Evolutionary conservation across 345 rosid species (phyloP).

Genomic region (Eucalyptus tenuipes): DNA sequence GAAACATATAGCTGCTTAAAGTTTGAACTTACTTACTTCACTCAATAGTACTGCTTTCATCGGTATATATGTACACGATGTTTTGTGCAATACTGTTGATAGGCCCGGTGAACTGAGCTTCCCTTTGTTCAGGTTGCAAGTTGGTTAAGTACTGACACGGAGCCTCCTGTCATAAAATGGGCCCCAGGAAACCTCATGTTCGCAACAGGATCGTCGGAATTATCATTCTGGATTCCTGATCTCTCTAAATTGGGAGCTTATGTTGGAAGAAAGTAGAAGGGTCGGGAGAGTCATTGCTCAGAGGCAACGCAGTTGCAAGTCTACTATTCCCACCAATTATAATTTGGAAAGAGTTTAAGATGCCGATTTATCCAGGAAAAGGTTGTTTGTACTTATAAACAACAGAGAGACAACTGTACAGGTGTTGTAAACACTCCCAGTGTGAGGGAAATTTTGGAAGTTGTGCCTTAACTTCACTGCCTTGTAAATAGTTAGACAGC

Average conservation of each 20-base stretch:
- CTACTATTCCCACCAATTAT: background rate
- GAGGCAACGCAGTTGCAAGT: background rate
- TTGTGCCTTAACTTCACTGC: background rate
- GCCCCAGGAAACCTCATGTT: constrained; percentile 93
- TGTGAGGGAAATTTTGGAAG: background rate
- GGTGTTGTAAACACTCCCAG: background rate
- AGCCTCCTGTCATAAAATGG: constrained; percentile 85
- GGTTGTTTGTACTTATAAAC: background rate
- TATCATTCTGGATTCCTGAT: constrained; percentile 84
- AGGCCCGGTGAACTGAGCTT: background rate
- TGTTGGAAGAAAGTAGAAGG: constrained; percentile 52
- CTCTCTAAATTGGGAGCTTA: constrained; percentile 80
- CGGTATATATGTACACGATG: background rate
- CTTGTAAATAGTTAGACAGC: background rate
- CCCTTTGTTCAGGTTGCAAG: constrained; percentile 48
- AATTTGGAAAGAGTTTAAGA: background rate
- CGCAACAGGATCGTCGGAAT: constrained; percentile 78
- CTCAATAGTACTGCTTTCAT: background rate
- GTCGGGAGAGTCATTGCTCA: background rate
- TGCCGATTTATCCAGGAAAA: background rate
- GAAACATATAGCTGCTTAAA: background rate
- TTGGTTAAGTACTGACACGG: constrained; percentile 71
- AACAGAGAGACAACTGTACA: background rate
- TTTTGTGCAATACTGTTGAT: background rate
- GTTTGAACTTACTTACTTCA: background rate